phyloP scores from a whole-genome alignment of 305 asterid species.

The Andrographis paniculata region DNA sequence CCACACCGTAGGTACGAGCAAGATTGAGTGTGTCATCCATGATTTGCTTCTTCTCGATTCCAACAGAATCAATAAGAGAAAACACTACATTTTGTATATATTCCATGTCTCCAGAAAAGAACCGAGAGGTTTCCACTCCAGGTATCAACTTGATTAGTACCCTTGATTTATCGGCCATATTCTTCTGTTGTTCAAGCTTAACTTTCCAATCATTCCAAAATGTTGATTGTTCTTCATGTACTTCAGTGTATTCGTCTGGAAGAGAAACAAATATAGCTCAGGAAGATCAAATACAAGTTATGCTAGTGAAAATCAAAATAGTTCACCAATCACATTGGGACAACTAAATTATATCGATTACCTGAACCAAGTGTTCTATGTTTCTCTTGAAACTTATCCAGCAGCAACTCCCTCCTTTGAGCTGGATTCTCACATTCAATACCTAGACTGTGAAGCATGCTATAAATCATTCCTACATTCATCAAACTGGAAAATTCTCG shows the following conservation, averaged over 20 bases:
- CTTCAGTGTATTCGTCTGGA: conserved; percentile 68
- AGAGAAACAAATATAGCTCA: conserved; percentile 11
- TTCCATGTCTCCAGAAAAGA: conserved; percentile 75
- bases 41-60: conserved; percentile 63
- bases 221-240: conserved; percentile 83
- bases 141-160: conserved; percentile 83
- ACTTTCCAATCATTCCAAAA: conserved; percentile 98
- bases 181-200: conserved; percentile 88
- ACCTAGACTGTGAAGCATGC: conserved; percentile 75
- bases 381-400: conserved; percentile 58
- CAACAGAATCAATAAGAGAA: conserved; percentile 67
- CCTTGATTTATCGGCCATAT: conserved; percentile 76
- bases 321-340: too few species aligned
- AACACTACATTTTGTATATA: conserved; percentile 62
- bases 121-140: conserved; percentile 78
- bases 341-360: conserved; percentile 23
- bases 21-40: conserved; percentile 56
- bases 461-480: conserved; percentile 87
- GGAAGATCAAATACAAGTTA: conserved; percentile 10
- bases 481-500: conserved; percentile 74
- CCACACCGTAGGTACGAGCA: conserved; percentile 63
- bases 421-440: conserved; percentile 64
- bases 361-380: conserved; percentile 67
- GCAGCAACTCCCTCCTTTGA: conserved; percentile 77
- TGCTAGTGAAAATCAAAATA: too few species aligned